Evolutionary conservation across 2,329 filamentous ascomycete species (phyloP).

Genomic region (Stagonosporopsis vannaccii): DNA sequence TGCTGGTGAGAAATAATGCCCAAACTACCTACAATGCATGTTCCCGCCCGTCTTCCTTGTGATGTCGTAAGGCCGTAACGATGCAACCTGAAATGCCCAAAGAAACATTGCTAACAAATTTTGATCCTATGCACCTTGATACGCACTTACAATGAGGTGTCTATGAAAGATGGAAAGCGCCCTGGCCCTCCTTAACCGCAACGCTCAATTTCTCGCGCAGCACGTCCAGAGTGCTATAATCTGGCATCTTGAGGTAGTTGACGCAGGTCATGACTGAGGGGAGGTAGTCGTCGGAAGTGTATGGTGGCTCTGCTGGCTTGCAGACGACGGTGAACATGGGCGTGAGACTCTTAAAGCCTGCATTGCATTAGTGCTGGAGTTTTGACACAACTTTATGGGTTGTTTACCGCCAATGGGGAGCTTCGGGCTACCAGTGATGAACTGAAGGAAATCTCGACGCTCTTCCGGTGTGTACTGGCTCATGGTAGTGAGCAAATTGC

Average conservation of each 20-base stretch:
- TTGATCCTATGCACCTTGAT: constrained; percentile 14
- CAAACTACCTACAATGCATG: constrained; percentile 15
- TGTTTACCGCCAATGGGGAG: constrained; percentile 92
- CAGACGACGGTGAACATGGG: constrained; percentile 99
- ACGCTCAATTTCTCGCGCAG: constrained; percentile 80
- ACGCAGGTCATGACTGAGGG: constrained; percentile 99
- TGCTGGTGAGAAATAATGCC: constrained; percentile 1
- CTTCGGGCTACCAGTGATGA: constrained; percentile 97
- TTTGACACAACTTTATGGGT: neutral
- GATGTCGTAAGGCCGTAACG: constrained; percentile 17
- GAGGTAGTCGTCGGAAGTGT: constrained; percentile 95
- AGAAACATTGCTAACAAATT: constrained; percentile 14
- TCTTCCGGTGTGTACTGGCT: constrained; percentile 78
- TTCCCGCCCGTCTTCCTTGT: constrained; percentile 1
- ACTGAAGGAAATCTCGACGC: constrained; percentile 93
- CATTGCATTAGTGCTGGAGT: constrained; percentile 9
- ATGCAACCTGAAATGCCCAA: constrained; percentile 19
- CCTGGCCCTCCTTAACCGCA: constrained; percentile 94
- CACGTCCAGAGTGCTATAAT: constrained; percentile 82
- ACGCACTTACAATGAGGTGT: constrained; percentile 5
- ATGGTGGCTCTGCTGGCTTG: constrained; percentile 95
- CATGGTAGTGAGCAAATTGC: constrained; percentile 93
- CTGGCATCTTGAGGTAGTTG: constrained; percentile 97
- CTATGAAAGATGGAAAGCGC: constrained; percentile 94
- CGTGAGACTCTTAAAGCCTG: constrained; percentile 94